These are phyloP conservation scores for Halophytophthora polymorphica DNA, from an alignment of 352 stramenopile genomes.

Conservation along the genomic window DNA sequence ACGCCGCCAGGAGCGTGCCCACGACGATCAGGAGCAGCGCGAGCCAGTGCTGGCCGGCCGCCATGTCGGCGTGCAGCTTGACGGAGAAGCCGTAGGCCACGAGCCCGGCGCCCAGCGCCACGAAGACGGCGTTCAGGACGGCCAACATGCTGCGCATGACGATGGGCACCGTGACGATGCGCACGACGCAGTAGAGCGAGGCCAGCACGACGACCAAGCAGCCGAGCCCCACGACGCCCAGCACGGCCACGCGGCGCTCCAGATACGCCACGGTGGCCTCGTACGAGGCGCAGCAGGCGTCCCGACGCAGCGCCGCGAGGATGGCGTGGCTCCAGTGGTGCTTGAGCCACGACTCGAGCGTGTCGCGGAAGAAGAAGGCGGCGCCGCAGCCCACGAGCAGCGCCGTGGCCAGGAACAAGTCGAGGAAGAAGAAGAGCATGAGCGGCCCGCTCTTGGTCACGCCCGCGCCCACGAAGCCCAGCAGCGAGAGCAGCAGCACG, in stretches of 20 bases:
- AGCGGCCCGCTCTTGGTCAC: slow-evolving; percentile 65
- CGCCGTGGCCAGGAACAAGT: slow-evolving; percentile 59
- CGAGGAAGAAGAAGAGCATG: slow-evolving; percentile 74
- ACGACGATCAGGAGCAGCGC: slow-evolving; percentile 70
- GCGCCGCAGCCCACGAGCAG: slow-evolving; percentile 65
- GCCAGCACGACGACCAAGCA: slow-evolving; percentile 48
- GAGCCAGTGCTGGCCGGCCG: slow-evolving; percentile 72
- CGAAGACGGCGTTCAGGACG: slow-evolving; percentile 72
- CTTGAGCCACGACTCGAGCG: slow-evolving; percentile 70
- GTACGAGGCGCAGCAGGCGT: slow-evolving; percentile 59
- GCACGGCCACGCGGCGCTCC: slow-evolving; percentile 35
- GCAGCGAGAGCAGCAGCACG: slow-evolving; percentile 44
- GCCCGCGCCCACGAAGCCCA: slow-evolving; percentile 63
- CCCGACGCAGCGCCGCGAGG: slow-evolving; percentile 39
- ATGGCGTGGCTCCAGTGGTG: slow-evolving; percentile 59
- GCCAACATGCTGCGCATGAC: slow-evolving; percentile 84
- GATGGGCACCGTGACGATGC: slow-evolving; percentile 84
- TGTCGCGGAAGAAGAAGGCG: slow-evolving; percentile 64
- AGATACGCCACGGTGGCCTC: slow-evolving; percentile 47
- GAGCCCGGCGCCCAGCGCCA: slow-evolving; percentile 50
- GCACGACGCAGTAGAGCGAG: slow-evolving; percentile 75
- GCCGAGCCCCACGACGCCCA: slow-evolving; percentile 45
- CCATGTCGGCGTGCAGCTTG: slow-evolving; percentile 63
- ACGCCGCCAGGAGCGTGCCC: slow-evolving; percentile 57
- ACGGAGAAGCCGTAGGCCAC: slow-evolving; percentile 57